Percentiles rank a stretch among this genome's conserved stretches.
These are phyloP conservation scores for Macrolepiota dolichaula DNA, from an alignment of 768 basidiomycete genomes.

Conservation along the genomic window DNA sequence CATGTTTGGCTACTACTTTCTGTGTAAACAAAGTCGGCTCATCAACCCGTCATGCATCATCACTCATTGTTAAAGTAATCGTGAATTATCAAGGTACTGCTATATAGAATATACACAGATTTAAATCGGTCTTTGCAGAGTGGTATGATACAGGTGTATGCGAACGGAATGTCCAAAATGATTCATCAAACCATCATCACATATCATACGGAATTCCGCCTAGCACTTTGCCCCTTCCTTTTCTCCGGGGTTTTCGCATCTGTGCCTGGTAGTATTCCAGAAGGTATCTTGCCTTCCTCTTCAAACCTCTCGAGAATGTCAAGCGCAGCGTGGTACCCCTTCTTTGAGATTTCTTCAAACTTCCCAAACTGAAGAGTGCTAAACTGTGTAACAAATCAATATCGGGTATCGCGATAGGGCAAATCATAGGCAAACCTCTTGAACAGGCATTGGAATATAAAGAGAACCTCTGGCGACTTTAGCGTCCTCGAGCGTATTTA, in stretches of 20 bases:
- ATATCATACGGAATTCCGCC: slow-evolving; percentile 66
- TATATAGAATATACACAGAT: not conserved
- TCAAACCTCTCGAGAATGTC: slow-evolving; percentile 75
- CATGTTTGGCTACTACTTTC: slow-evolving; percentile 1
- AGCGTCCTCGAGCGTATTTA: slow-evolving; percentile 93
- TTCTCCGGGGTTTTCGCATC: slow-evolving; percentile 41
- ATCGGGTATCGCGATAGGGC: not conserved
- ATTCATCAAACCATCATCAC: not conserved
- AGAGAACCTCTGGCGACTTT: slow-evolving; percentile 85
- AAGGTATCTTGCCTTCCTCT: slow-evolving; percentile 80
- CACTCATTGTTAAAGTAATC: not conserved
- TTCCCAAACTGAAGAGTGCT: slow-evolving; percentile 89
- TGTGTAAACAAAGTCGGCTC: not conserved
- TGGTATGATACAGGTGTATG: slow-evolving; percentile 8
- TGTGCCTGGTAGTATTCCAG: slow-evolving; percentile 61
- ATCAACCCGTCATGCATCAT: not conserved
- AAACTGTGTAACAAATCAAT: slow-evolving; percentile 46
- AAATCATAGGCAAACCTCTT: slow-evolving; percentile 52
- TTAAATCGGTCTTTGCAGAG: not conserved
- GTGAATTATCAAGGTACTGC: not conserved
- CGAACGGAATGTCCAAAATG: not conserved
- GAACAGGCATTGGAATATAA: slow-evolving; percentile 94
- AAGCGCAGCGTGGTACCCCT: slow-evolving; percentile 74
- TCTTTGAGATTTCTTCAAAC: slow-evolving; percentile 83
- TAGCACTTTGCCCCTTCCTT: slow-evolving; percentile 72